phyloP scores from a whole-genome alignment of 805 yeast species.

The Metschnikowia reukaufii region DNA sequence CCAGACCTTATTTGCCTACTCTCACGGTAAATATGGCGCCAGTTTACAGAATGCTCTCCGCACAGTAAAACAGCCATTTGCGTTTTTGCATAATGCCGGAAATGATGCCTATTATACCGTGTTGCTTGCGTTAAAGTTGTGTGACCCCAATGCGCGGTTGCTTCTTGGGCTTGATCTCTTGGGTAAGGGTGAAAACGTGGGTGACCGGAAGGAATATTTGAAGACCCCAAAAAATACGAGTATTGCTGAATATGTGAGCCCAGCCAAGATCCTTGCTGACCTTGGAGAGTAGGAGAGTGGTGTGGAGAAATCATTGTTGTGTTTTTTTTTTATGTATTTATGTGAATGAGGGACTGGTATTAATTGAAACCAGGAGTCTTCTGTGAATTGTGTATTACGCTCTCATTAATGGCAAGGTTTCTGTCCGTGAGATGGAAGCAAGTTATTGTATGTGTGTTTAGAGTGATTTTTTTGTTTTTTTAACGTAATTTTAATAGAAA shows the following conservation, averaged over 20 bases:
- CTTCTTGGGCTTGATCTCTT: slow-evolving; percentile 5
- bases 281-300: not conserved
- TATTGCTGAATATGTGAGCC: not conserved
- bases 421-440: no score
- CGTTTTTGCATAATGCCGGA: slow-evolving; percentile 27
- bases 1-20: slow-evolving; percentile 14
- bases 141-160: slow-evolving; percentile 21
- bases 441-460: no score
- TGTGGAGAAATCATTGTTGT: no score
- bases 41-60: slow-evolving; percentile 23
- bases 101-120: slow-evolving; percentile 30
- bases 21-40: slow-evolving; percentile 20
- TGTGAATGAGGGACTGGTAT: no score
- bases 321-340: no score
- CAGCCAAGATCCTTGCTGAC: not conserved
- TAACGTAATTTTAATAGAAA: no score
- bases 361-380: no score
- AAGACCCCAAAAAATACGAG: slow-evolving; percentile 4
- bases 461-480: no score
- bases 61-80: slow-evolving; percentile 22
- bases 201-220: slow-evolving; percentile 8
- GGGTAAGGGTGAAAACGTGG: slow-evolving; percentile 3
- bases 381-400: no score
- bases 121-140: slow-evolving; percentile 23
- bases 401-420: no score